phyloP scores from a whole-genome alignment of 257 asterid species.

The Solanum appendiculatum region DNA sequence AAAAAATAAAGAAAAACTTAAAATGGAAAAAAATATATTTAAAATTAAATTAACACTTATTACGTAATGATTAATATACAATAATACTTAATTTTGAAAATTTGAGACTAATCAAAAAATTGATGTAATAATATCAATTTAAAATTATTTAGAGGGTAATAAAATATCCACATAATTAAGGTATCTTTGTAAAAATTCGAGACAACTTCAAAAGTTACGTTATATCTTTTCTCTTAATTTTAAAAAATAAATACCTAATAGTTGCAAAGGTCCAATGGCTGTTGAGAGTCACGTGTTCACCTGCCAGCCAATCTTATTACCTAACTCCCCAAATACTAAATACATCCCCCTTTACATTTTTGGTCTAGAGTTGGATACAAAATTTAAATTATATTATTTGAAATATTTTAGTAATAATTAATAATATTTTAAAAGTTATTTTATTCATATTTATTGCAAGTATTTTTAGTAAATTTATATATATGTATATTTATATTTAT shows the following conservation, averaged over 20 bases:
- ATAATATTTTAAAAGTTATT: neutral
- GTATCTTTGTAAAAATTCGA: too few species aligned
- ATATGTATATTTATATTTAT: neutral
- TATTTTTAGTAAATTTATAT: accelerated
- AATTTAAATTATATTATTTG: neutral
- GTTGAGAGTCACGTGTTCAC: neutral
- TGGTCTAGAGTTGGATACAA: accelerated
- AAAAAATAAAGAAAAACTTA: too few species aligned
- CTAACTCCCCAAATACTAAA: neutral
- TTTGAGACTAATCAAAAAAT: too few species aligned
- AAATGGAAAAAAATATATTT: too few species aligned
- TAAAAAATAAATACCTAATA: neutral
- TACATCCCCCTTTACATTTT: neutral
- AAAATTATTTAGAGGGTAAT: too few species aligned
- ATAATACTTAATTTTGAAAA: too few species aligned
- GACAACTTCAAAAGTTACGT: too few species aligned
- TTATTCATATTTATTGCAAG: neutral
- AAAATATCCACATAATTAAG: too few species aligned
- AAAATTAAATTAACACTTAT: too few species aligned
- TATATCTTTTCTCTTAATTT: too few species aligned
- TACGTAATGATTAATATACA: too few species aligned
- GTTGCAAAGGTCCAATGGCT: neutral
- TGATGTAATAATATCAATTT: too few species aligned
- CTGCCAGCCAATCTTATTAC: neutral
- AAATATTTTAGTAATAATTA: neutral